Evolutionary conservation across 2,329 filamentous ascomycete species (phyloP).

Genomic region (Ophiocordyceps australis): DNA sequence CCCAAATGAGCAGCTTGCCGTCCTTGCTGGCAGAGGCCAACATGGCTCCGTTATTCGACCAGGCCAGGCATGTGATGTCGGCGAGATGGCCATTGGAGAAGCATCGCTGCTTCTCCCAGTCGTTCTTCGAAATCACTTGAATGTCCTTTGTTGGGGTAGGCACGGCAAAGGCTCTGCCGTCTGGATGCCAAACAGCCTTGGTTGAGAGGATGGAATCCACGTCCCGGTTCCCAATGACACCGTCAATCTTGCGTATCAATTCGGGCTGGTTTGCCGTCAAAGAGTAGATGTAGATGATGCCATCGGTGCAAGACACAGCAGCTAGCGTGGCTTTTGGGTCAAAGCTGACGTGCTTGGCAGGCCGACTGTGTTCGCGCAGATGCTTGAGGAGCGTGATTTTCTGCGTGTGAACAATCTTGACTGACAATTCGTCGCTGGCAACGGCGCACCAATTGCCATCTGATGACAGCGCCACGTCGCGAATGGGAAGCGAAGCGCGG

Average conservation of each 20-base stretch:
- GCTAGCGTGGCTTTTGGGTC: slow-evolving; percentile 62
- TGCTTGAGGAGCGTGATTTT: slow-evolving; percentile 63
- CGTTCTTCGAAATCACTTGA: slow-evolving; percentile 69
- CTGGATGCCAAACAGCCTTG: slow-evolving; percentile 76
- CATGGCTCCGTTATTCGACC: slow-evolving; percentile 89
- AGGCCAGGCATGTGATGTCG: slow-evolving; percentile 72
- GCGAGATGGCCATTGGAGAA: slow-evolving; percentile 69
- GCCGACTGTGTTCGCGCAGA: slow-evolving; percentile 65
- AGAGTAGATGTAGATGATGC: slow-evolving; percentile 79
- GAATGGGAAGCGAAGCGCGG: slow-evolving; percentile 67
- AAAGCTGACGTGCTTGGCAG: slow-evolving; percentile 85
- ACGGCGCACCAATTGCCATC: slow-evolving; percentile 82
- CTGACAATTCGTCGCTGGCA: slow-evolving; percentile 86
- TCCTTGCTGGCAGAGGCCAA: slow-evolving; percentile 54
- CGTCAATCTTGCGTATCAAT: slow-evolving; percentile 68
- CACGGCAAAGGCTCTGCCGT: slow-evolving; percentile 77
- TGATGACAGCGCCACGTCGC: slow-evolving; percentile 67
- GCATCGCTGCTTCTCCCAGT: slow-evolving; percentile 71
- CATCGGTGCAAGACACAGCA: slow-evolving; percentile 74
- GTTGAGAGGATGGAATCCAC: slow-evolving; percentile 56
- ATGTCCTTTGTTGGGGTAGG: slow-evolving; percentile 70
- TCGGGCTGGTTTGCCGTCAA: slow-evolving; percentile 61
- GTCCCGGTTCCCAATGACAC: slow-evolving; percentile 64
- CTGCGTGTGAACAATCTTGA: slow-evolving; percentile 71
- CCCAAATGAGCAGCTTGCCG: slow-evolving; percentile 65